These are phyloP conservation scores for Dacryopinax primogenitus DNA, from an alignment of 768 basidiomycete species.

Conservation along the genomic window DNA sequence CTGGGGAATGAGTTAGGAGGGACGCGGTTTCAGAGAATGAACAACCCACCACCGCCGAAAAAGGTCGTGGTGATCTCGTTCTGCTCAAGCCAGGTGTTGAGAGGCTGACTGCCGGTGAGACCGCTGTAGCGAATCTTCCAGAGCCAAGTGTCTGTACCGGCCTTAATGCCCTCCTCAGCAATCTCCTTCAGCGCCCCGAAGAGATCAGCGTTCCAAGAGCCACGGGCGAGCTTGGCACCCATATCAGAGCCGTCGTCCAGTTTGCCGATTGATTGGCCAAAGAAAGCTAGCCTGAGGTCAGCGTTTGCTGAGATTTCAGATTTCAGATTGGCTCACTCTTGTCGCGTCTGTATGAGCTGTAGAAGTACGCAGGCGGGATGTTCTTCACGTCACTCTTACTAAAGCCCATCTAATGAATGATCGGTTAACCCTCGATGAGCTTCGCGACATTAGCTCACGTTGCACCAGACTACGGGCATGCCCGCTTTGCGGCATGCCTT, in stretches of 20 bases:
- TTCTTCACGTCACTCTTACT: constrained; percentile 49
- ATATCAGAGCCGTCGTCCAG: constrained; percentile 1
- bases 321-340: constrained; percentile 24
- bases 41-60: not conserved
- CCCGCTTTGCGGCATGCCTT: constrained; percentile 39
- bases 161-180: constrained; percentile 18
- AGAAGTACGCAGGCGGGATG: constrained; percentile 36
- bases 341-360: constrained; percentile 6
- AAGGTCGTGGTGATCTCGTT: not conserved
- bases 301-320: constrained; percentile 41
- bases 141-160: constrained; percentile 9
- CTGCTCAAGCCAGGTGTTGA: constrained; percentile 1
- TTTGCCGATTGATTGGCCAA: constrained; percentile 27
- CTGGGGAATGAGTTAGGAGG: not conserved
- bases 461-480: constrained; percentile 45
- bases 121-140: constrained; percentile 6
- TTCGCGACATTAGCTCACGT: constrained; percentile 32
- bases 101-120: not conserved
- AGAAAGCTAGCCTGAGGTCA: constrained; percentile 39
- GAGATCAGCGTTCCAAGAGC: constrained; percentile 4
- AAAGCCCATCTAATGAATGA: not conserved
- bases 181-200: not conserved
- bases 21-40: not conserved
- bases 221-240: not conserved
- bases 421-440: not conserved